Conservation (phyloP, 2,329 filamentous ascomycete genomes). For the Scopulariopsis brevicaulis region DNA sequence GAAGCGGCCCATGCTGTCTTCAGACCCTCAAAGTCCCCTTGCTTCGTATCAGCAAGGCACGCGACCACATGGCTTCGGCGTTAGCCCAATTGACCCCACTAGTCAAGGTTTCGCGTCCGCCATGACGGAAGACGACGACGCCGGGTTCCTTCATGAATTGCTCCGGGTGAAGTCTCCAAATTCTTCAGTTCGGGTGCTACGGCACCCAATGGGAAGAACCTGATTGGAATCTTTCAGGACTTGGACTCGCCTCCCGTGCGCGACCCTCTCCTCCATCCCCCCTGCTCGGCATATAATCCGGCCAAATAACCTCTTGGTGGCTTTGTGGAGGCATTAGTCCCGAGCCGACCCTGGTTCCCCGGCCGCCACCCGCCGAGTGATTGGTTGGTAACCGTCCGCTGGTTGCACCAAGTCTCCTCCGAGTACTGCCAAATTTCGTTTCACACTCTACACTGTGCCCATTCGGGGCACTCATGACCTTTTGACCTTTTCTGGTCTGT, state of each 20-base stretch:
- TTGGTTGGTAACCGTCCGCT: not conserved
- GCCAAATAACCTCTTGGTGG: conserved; percentile 3
- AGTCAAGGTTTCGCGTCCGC: not conserved
- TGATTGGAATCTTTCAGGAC: not conserved
- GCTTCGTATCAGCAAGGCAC: not conserved
- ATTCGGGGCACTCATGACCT: not conserved
- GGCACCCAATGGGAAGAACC: not conserved
- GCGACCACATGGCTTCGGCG: not conserved
- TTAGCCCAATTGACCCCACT: not conserved
- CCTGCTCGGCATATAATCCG: conserved; percentile 4
- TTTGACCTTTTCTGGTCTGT: not conserved
- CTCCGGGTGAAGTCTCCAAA: not conserved
- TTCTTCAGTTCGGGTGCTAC: not conserved
- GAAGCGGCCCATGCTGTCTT: not conserved
- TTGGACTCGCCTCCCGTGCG: not conserved
- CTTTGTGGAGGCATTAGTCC: not conserved
- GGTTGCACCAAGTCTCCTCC: not conserved
- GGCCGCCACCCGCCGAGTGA: not conserved
- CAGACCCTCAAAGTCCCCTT: not conserved
- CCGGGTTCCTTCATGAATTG: no score
- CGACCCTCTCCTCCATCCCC: not conserved
- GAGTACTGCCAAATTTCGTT: not conserved
- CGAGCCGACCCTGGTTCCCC: not conserved
- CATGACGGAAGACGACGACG: not conserved
- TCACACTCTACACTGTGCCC: not conserved